These are phyloP conservation scores for Microsporum audouinii DNA, from an alignment of 2,329 filamentous ascomycete species.

Conservation along the genomic window DNA sequence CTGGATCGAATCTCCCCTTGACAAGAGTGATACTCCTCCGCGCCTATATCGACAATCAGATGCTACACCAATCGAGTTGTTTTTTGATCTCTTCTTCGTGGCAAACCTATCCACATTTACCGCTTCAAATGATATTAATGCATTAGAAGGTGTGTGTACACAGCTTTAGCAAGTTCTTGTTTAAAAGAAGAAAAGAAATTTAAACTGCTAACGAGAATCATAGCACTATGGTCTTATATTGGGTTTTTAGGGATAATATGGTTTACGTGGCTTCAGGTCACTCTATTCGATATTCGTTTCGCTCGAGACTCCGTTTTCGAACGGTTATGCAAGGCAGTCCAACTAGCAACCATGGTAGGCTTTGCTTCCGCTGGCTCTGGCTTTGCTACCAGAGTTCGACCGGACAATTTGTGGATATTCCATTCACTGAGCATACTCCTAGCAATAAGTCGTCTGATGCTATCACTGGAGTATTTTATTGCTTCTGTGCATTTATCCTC, in stretches of 20 bases:
- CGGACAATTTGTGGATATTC: slow-evolving; percentile 36
- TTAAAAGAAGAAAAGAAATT: background rate
- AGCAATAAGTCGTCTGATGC: slow-evolving; percentile 42
- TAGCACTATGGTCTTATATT: slow-evolving; percentile 38
- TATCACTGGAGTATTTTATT: slow-evolving; percentile 45
- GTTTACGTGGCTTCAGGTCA: slow-evolving; percentile 57
- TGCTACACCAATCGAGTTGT: slow-evolving; percentile 45
- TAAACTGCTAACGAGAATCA: background rate
- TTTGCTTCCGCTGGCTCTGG: slow-evolving; percentile 49
- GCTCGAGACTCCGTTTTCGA: slow-evolving; percentile 54
- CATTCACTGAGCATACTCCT: slow-evolving; percentile 35
- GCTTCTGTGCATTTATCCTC: slow-evolving; percentile 18
- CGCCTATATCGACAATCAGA: slow-evolving; percentile 37
- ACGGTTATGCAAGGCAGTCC: slow-evolving; percentile 46
- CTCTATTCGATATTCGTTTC: slow-evolving; percentile 56
- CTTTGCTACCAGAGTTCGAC: slow-evolving; percentile 27
- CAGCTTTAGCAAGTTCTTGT: background rate
- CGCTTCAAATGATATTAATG: slow-evolving; percentile 44
- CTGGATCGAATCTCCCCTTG: slow-evolving; percentile 28
- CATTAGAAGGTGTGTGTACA: slow-evolving; percentile 26
- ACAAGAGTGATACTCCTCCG: slow-evolving; percentile 19
- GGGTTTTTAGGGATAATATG: slow-evolving; percentile 50
- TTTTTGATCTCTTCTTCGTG: slow-evolving; percentile 52
- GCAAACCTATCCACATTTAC: slow-evolving; percentile 56
- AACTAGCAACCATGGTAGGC: slow-evolving; percentile 54